A percentile compares a stretch with the other conserved stretches of the same genome.
Evolutionary conservation across 2,329 filamentous ascomycete genomes (phyloP).

Genomic region (Fusarium xylarioides): DNA sequence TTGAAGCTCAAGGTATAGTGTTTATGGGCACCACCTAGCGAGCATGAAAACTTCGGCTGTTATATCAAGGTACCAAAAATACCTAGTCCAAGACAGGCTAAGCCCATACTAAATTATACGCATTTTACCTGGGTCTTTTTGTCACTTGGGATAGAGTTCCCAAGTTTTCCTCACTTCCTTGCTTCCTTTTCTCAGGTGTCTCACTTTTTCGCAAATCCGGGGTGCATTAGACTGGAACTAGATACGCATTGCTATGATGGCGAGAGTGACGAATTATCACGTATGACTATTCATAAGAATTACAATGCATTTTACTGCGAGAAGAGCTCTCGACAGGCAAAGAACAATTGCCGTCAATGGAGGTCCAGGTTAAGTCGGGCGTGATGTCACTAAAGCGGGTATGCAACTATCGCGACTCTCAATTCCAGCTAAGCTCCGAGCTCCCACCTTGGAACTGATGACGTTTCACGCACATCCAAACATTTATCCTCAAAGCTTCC

Average conservation of each 20-base stretch:
- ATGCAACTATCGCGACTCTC: slow-evolving; percentile 43
- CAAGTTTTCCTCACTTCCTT: background rate
- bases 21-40: background rate
- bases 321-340: background rate
- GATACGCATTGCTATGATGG: too few species aligned
- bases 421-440: slow-evolving; percentile 35
- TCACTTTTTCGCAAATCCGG: background rate
- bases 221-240: background rate
- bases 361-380: background rate
- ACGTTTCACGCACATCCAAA: slow-evolving; percentile 12
- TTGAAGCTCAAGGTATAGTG: slow-evolving; percentile 9
- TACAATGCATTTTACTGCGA: background rate
- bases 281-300: rapidly evolving
- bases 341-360: too few species aligned
- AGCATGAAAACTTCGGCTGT: background rate
- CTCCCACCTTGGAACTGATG: slow-evolving; percentile 27
- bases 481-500: background rate
- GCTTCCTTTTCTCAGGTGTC: background rate
- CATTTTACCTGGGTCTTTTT: too few species aligned
- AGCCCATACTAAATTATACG: rapidly evolving
- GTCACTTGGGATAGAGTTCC: background rate
- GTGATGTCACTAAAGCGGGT: slow-evolving; percentile 33
- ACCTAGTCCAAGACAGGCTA: background rate
- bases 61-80: background rate
- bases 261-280: rapidly evolving